Evolutionary conservation across 805 yeast genomes (phyloP).

Genomic region (Wickerhamiella galacta): DNA sequence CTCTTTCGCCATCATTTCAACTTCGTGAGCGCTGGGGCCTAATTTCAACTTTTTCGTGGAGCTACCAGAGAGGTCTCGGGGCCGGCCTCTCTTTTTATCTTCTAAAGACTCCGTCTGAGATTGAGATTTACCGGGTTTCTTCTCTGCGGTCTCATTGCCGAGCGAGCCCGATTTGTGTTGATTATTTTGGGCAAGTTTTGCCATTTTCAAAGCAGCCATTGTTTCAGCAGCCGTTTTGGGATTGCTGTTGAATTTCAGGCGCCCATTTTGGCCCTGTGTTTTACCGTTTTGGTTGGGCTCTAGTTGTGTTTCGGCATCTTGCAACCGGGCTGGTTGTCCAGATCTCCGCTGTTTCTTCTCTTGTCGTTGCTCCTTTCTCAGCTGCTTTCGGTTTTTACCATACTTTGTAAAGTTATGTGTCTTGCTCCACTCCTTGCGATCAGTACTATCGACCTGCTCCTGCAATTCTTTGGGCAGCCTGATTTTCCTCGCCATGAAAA

Average conservation of each 20-base stretch:
- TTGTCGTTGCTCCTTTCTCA: constrained; percentile 9
- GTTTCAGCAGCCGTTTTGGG: constrained; percentile 15
- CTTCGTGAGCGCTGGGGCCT: constrained; percentile 30
- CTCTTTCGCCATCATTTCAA: constrained; percentile 36
- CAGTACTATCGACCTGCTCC: constrained; percentile 8
- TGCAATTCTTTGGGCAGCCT: constrained; percentile 10
- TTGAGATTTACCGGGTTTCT: no score
- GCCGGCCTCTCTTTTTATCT: constrained; percentile 7
- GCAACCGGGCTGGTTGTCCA: background rate
- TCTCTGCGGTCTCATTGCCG: no score
- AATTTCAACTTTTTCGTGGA: constrained; percentile 10
- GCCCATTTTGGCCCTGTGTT: background rate
- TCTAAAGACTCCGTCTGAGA: no score
- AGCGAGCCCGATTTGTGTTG: no score
- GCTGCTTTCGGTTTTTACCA: constrained; percentile 12
- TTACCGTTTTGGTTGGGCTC: no score
- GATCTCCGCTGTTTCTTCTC: background rate
- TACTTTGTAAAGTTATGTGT: constrained; percentile 9
- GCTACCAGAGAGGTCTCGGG: constrained; percentile 8
- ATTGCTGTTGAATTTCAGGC: no score
- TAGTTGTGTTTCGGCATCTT: no score
- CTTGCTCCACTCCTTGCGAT: constrained; percentile 12
- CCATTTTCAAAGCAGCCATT: constrained; percentile 18
- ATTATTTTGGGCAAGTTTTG: no score
- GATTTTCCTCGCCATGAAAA: constrained; percentile 7